phyloP scores from a whole-genome alignment of 2,329 filamentous ascomycete species.

The Paraphoma sp. region DNA sequence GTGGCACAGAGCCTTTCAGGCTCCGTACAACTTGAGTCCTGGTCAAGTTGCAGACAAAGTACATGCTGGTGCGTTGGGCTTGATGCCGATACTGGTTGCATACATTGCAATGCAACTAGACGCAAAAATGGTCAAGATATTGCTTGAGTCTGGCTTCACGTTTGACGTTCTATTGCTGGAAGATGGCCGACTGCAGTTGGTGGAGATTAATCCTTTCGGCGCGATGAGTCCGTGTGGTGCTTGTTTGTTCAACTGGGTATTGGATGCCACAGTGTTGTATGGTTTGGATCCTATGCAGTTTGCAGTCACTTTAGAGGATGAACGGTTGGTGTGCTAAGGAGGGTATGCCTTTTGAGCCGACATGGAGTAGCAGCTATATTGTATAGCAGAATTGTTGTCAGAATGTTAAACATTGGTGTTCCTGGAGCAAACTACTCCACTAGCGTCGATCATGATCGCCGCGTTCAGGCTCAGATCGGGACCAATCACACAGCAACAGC shows the following conservation, averaged over 20 bases:
- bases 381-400: too few species aligned
- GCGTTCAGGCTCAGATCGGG: neutral
- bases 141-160: slow-evolving; percentile 50
- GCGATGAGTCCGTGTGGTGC: slow-evolving; percentile 53
- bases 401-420: neutral
- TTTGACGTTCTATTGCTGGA: slow-evolving; percentile 54
- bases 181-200: slow-evolving; percentile 35
- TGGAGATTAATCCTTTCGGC: slow-evolving; percentile 57
- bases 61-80: neutral
- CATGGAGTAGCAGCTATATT: neutral
- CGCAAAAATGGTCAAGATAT: slow-evolving; percentile 19
- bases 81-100: slow-evolving; percentile 3
- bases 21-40: neutral
- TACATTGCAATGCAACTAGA: slow-evolving; percentile 2
- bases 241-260: slow-evolving; percentile 56
- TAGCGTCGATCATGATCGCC: neutral
- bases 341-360: neutral
- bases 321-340: neutral
- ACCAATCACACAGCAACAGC: neutral
- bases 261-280: slow-evolving; percentile 48
- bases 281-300: slow-evolving; percentile 29
- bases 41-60: slow-evolving; percentile 1
- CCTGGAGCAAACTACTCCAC: neutral
- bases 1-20: slow-evolving; percentile 10
- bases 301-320: slow-evolving; percentile 3